Evolutionary conservation across 2,329 filamentous ascomycete genomes (phyloP).

Genomic region (Ascocoryne sarcoides): DNA sequence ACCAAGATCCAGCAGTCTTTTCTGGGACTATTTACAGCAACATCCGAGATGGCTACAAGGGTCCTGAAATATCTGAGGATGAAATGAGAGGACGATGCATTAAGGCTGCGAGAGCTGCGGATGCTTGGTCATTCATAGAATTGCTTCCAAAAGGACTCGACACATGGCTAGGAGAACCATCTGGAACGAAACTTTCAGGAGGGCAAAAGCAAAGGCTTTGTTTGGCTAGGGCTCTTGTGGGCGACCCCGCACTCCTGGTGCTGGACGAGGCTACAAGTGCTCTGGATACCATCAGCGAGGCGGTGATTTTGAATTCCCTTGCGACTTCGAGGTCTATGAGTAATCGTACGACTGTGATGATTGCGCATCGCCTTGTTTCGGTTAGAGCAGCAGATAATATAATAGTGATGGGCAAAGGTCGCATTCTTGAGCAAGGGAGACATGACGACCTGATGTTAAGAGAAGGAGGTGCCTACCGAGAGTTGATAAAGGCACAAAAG

Average conservation of each 20-base stretch:
- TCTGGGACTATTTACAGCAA: conserved; percentile 37
- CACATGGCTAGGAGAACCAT: conserved; percentile 41
- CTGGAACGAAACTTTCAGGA: conserved; percentile 46
- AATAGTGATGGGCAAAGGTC: conserved; percentile 32
- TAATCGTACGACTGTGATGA: conserved; percentile 32
- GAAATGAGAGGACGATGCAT: conserved; percentile 14
- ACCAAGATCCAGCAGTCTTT: conserved; percentile 23
- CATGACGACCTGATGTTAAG: conserved; percentile 28
- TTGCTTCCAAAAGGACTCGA: conserved; percentile 40
- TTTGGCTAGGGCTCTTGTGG: conserved; percentile 48
- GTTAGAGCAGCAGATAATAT: conserved; percentile 33
- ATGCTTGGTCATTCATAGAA: conserved; percentile 48
- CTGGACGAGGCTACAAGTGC: conserved; percentile 55
- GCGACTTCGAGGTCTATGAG: conserved; percentile 22
- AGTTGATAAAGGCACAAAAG: conserved; percentile 17
- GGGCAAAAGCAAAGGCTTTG: conserved; percentile 51
- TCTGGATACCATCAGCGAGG: conserved; percentile 49
- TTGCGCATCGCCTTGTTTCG: conserved; percentile 35
- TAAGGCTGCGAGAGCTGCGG: conserved; percentile 45
- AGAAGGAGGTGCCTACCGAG: conserved; percentile 41
- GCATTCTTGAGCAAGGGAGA: conserved; percentile 32
- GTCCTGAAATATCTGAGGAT: conserved; percentile 8
- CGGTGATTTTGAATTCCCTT: conserved; percentile 39
- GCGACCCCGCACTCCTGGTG: conserved; percentile 47
- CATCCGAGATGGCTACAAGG: conserved; percentile 37